Evolutionary conservation across 331 rosid species (phyloP).

Genomic region (Arachis monticola): DNA sequence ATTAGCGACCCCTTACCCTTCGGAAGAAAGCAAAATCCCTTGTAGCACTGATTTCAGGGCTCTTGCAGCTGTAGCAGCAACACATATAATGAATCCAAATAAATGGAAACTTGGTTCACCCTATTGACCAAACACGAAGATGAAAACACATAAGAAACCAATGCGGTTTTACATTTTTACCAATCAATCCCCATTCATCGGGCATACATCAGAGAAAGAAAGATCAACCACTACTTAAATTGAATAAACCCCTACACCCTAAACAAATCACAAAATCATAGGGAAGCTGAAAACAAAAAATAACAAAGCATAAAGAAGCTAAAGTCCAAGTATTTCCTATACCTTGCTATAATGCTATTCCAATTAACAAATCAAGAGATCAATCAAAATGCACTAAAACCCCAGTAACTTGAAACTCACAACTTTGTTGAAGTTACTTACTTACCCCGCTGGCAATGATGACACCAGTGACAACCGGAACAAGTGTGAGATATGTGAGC

Average conservation of each 20-base stretch:
- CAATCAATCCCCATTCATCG: constrained; percentile 1
- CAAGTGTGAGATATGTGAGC: constrained; percentile 61
- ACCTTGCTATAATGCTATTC: background rate
- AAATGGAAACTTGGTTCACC: constrained; percentile 71
- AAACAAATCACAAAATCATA: background rate
- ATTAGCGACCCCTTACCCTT: constrained; percentile 45
- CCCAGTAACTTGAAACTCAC: background rate
- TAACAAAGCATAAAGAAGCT: constrained; percentile 4
- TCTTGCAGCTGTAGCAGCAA: constrained; percentile 69
- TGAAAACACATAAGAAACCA: constrained; percentile 32
- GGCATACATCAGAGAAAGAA: constrained; percentile 20
- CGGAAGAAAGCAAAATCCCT: constrained; percentile 68
- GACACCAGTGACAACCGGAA: constrained; percentile 68
- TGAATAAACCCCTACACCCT: background rate
- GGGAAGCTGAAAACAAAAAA: background rate
- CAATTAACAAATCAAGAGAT: background rate
- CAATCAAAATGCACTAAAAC: constrained; percentile 16
- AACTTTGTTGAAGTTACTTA: background rate
- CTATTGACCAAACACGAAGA: constrained; percentile 44
- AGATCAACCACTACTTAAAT: background rate
- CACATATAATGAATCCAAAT: constrained; percentile 62
- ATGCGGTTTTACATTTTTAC: background rate
- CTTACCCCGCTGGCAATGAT: constrained; percentile 69
- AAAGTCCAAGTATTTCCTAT: background rate
- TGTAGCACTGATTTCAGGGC: constrained; percentile 65